These are phyloP conservation scores for Xerocomus minutiporus DNA, from an alignment of 1,284 basidiomycete genomes.

Conservation along the genomic window DNA sequence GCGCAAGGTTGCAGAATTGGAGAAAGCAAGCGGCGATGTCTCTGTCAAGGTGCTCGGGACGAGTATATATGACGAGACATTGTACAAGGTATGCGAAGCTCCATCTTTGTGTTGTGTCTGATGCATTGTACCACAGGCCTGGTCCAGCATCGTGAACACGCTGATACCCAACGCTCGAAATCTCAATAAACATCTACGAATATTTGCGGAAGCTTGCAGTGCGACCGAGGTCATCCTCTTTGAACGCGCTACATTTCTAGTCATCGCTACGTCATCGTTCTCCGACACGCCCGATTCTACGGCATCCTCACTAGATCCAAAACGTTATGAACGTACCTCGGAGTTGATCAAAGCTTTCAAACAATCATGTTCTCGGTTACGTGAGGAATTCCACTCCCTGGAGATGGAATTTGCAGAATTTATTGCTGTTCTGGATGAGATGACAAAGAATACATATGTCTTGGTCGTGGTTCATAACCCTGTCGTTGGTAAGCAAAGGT, in stretches of 20 bases:
- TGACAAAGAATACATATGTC: conserved; percentile 94
- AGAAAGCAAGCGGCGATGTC: conserved; percentile 58
- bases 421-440: conserved; percentile 89
- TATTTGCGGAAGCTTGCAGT: conserved; percentile 79
- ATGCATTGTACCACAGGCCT: conserved; percentile 60
- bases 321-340: conserved; percentile 92
- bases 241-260: conserved; percentile 95
- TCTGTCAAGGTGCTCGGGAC: conserved; percentile 80
- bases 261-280: conserved; percentile 75
- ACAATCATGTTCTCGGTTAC: conserved; percentile 77
- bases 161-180: conserved; percentile 93
- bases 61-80: conserved; percentile 95
- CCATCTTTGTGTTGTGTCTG: conserved; percentile 7
- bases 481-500: conserved; percentile 62
- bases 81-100: conserved; percentile 75
- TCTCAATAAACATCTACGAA: conserved; percentile 81
- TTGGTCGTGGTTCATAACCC: conserved; percentile 87
- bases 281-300: conserved; percentile 30
- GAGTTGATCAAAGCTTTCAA: conserved; percentile 96
- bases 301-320: conserved; percentile 55
- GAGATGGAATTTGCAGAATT: conserved; percentile 82
- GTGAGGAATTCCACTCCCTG: conserved; percentile 77
- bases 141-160: conserved; percentile 96
- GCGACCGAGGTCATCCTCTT: conserved; percentile 95
- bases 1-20: conserved; percentile 65